Evolutionary conservation across 306 rosid genomes (phyloP).

Genomic region (Amphicarpaea edgeworthii): DNA sequence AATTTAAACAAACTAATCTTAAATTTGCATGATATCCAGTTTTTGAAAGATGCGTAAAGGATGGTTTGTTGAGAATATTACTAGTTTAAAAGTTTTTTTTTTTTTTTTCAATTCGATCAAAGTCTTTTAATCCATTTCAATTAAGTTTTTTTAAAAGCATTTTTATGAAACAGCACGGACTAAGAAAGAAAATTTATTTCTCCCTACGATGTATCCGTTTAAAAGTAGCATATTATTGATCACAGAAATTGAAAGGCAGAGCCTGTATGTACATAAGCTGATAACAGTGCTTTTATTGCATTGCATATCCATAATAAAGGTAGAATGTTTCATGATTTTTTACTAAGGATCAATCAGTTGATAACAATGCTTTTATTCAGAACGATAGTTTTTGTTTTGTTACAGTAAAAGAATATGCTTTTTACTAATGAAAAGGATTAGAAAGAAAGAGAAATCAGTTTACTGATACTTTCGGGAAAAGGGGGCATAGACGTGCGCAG

Average conservation of each 20-base stretch:
- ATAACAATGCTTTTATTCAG: not conserved
- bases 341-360: not conserved
- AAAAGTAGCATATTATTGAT: no score
- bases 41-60: not conserved
- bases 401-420: not conserved
- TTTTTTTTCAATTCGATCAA: not conserved
- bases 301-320: not conserved
- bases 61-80: not conserved
- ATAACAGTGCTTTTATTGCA: no score
- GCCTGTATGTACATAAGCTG: no score
- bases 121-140: not conserved
- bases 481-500: not conserved
- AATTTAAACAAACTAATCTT: no score
- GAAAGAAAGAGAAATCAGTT: slow-evolving; percentile 5
- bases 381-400: not conserved
- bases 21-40: no score
- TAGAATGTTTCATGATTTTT: not conserved
- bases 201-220: no score
- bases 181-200: not conserved
- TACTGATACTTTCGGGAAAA: not conserved
- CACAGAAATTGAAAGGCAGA: no score
- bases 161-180: not conserved
- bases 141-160: not conserved
- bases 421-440: not conserved
- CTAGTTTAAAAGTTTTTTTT: not conserved